Evolutionary conservation across 2,329 filamentous ascomycete genomes (phyloP), one percentile per base, ranked within the genome.

Genomic region (Aspergillus pseudotamarii): DNA sequence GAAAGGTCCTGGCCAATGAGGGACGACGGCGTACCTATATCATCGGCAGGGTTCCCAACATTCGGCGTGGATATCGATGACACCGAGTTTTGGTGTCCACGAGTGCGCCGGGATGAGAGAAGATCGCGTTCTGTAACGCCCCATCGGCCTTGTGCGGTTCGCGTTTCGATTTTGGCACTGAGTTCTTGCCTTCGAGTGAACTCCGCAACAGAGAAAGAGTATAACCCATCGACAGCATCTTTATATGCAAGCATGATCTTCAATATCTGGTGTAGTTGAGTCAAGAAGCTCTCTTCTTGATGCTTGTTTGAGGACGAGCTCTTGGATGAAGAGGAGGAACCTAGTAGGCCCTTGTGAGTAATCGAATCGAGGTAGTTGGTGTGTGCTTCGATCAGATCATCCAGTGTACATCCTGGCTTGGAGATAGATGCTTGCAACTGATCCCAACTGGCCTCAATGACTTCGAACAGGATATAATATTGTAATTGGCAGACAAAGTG

Each of bases 391-490:
- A 99, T 98, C 60, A 99, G 85, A 73, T 98, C 95, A 80, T 99
- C 96, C 12, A 99, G 86, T 0, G 95, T 99, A 73, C 91, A 94
- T 69, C 92, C 91, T 16, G 94, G 92, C 75, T 91, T 93, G 60
- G 86, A 88, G 65, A 98, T 90, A 36, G 91, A 90, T 32, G 88
- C 86, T 77, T 97, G 92, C 2, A 99, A 85, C 73, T 94, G 91
- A 65, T 92, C 91, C 96, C 95, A 99, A 56, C 92, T 95, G 41
- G 92, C 91, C 78, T 99, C 95, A 70, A 99, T 98, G 69, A 99
- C 95, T 78, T 99, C 95, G 73, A 98, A 99, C 11, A 99, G 85
- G 69, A 99, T 97, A 77, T 99, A 99, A 81, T 98, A 97, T 78
- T 99, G 95, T 16, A 99, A 85, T 79, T 99, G 95, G 67, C 93